Conservation (phyloP, 768 basidiomycete species). For the Trametes gibbosa region DNA sequence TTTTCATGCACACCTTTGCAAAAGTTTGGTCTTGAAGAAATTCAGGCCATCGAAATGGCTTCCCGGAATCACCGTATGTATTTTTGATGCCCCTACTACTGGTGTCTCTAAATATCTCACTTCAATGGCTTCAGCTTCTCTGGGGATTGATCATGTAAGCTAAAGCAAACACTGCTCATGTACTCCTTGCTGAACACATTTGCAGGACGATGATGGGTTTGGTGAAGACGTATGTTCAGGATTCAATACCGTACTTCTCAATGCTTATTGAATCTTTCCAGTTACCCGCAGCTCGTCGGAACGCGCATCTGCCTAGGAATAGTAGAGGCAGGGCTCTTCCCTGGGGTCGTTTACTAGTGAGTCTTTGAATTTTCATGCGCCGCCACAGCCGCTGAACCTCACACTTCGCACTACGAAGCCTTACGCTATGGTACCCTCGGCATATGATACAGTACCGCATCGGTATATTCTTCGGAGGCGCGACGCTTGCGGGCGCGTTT, state of each 20-base stretch:
- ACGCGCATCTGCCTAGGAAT: conserved; percentile 57
- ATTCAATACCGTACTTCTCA: not conserved
- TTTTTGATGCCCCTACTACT: not conserved
- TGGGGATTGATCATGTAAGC: conserved; percentile 67
- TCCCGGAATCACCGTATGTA: conserved; percentile 57
- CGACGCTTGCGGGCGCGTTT: conserved; percentile 24
- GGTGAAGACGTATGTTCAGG: conserved; percentile 51
- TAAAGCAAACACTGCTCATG: not conserved
- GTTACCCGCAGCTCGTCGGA: conserved; percentile 62
- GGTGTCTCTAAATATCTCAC: no score
- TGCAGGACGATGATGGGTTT: conserved; percentile 60
- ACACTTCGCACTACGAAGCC: not conserved
- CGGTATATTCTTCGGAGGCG: conserved; percentile 27
- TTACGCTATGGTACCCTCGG: conserved; percentile 27
- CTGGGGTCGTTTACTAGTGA: conserved; percentile 72
- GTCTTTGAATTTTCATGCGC: conserved; percentile 15
- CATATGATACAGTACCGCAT: conserved; percentile 27
- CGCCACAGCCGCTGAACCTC: not conserved
- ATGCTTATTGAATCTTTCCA: conserved; percentile 23
- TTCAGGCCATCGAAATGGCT: conserved; percentile 70
- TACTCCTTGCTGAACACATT: not conserved
- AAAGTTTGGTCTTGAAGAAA: conserved; percentile 52
- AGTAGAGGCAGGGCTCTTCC: conserved; percentile 69
- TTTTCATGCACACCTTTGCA: not conserved
- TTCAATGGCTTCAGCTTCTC: conserved; percentile 41